Percentiles rank a stretch among this genome's conserved stretches.
These are phyloP conservation scores for Citrus cavaleriei DNA, from an alignment of 345 rosid genomes.

Conservation along the genomic window DNA sequence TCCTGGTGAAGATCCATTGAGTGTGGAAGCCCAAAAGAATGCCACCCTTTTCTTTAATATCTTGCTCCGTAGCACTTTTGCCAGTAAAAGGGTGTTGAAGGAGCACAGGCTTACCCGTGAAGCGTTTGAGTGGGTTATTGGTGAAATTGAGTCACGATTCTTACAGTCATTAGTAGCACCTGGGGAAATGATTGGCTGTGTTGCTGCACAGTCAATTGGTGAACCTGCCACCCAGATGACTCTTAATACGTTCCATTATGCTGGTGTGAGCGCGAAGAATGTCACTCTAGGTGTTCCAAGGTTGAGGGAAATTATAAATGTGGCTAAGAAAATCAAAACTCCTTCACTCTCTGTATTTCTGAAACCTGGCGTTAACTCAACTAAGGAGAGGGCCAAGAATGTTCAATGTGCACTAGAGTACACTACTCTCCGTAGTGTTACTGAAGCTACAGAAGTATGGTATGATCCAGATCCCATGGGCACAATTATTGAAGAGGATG, in stretches of 20 bases:
- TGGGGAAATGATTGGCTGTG: constrained; percentile 99
- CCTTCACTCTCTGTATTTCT: constrained; percentile 88
- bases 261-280: constrained; percentile 99
- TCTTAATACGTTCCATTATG: constrained; percentile 93
- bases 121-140: constrained; percentile 97
- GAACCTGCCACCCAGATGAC: constrained; percentile 99
- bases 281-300: constrained; percentile 98
- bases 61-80: constrained; percentile 92
- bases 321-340: constrained; percentile 91
- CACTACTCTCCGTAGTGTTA: constrained; percentile 93
- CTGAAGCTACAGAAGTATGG: constrained; percentile 97
- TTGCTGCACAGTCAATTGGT: constrained; percentile 98
- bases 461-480: constrained; percentile 95
- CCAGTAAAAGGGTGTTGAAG: constrained; percentile 94
- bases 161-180: constrained; percentile 91
- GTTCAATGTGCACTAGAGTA: constrained; percentile 97
- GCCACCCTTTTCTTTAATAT: constrained; percentile 95
- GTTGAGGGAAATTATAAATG: constrained; percentile 92
- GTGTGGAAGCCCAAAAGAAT: constrained; percentile 98
- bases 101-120: constrained; percentile 94
- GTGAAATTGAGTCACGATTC: constrained; percentile 93
- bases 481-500: constrained; percentile 88
- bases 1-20: constrained; percentile 84
- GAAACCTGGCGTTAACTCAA: constrained; percentile 63
- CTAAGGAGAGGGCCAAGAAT: constrained; percentile 92